Evolutionary conservation across 805 yeast genomes (phyloP), one percentile per base, ranked within the genome.

Genomic region (Blastobotrys peoriensis): DNA sequence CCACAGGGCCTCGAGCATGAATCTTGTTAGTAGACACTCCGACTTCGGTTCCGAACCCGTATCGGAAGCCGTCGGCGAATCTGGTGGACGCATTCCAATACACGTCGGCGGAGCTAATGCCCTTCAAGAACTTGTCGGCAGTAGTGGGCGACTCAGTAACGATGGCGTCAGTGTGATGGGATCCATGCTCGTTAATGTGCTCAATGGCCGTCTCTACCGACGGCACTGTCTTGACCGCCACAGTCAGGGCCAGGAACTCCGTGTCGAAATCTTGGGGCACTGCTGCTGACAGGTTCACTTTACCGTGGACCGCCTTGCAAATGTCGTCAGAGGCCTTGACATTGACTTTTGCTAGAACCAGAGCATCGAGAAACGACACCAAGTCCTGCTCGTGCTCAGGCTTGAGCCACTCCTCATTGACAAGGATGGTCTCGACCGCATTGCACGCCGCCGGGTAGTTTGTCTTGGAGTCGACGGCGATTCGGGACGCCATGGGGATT

Each of bases 381-480:
- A 61, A 41, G 16, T 41, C 39, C 9, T 65, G 59, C n/a, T 62
- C 59, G 13, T 25, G 30, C 30, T 25, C 30, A 25, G 30, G 30
- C 30, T 25, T 25, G n/a, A 70, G 57, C 13, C 71, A 67, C 20
- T 65, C 62, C 16, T 44, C 43, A 63, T 83, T 75, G 38, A 94
- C 65, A 45, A 93, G 72, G 23, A 93, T 65, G 27, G 93, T 86
- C 64, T 93, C 99, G 44, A 78, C 91, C 5, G 98, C 97, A 62
- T 93, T 93, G 65, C 99, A 93, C n/a, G 96, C 99, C 9, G 98
- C 98, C 40, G 98, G 97, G 62, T 93, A 93, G 64, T 88, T 89
- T 0, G 96, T 87, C 66, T 93, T 93, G 3, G 96, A 76, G 64
- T 93, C 99, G 21, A 86, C 76, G 3, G 79, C 71, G 23, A 93